Conservation (phyloP, 139 green algal species). For the Closterium sp. region DNA sequence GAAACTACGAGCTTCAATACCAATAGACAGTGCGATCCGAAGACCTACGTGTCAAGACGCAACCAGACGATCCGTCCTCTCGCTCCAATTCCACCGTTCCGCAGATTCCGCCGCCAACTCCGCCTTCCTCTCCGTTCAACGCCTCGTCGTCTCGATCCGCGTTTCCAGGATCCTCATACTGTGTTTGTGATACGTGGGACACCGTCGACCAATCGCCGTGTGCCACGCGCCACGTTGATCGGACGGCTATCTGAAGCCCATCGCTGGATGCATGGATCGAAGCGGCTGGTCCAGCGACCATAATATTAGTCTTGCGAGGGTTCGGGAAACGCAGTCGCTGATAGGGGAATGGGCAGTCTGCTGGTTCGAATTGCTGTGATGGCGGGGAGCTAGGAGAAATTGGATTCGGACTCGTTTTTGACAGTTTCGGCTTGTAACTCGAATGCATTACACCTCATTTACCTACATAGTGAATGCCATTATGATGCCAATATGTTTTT, state of each 20-base stretch:
- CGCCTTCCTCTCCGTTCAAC: background rate
- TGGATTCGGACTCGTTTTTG: background rate
- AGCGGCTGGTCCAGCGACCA: background rate
- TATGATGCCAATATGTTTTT: background rate
- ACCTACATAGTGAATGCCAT: too few relatives aligned
- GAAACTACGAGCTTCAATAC: too few relatives aligned
- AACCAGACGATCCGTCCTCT: background rate
- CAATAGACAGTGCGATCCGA: too few relatives aligned
- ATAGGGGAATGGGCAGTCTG: too few relatives aligned
- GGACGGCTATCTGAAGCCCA: background rate
- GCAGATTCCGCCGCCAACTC: background rate
- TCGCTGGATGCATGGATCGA: background rate
- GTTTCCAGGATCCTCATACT: background rate
- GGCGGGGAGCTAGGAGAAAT: background rate
- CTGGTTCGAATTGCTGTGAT: background rate
- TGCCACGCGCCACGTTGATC: background rate
- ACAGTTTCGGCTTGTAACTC: background rate
- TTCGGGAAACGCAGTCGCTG: too few relatives aligned
- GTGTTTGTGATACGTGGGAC: background rate
- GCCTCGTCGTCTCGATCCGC: background rate
- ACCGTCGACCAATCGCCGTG: background rate
- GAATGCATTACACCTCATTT: background rate
- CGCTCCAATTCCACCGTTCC: background rate
- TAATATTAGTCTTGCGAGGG: background rate
- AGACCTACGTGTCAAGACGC: background rate